These are phyloP conservation scores for Alternaria arbusti DNA, from an alignment of 2,329 filamentous ascomycete genomes.

Conservation along the genomic window DNA sequence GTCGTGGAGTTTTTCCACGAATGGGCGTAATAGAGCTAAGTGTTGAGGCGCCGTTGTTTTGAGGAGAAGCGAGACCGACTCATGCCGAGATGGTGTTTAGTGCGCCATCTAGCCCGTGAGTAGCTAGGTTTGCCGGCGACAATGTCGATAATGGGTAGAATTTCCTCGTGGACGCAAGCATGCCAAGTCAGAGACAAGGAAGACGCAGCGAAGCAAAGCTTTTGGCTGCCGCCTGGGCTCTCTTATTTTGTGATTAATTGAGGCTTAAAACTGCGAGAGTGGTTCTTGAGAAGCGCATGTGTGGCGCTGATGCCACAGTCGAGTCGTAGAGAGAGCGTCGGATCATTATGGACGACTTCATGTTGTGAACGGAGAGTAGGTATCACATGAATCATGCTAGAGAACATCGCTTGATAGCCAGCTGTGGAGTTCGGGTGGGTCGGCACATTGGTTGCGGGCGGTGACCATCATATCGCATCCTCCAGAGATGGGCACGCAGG, in stretches of 20 bases:
- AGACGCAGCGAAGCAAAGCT: constrained; percentile 28
- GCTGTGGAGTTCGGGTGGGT: constrained; percentile 15
- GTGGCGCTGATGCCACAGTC: neutral
- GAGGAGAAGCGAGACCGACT: constrained; percentile 8
- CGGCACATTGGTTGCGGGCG: constrained; percentile 8
- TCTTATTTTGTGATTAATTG: constrained; percentile 21
- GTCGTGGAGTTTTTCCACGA: constrained; percentile 35
- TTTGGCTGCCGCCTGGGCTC: constrained; percentile 27
- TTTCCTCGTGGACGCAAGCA: constrained; percentile 12
- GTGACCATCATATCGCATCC: constrained; percentile 6
- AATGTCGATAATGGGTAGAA: constrained; percentile 18
- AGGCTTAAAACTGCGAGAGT: neutral
- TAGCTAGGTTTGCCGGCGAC: constrained; percentile 24
- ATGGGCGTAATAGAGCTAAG: constrained; percentile 19
- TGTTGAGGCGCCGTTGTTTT: constrained; percentile 13
- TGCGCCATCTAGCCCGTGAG: constrained; percentile 18
- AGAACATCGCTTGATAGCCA: constrained; percentile 5
- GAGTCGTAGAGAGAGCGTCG: neutral
- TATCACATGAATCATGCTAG: constrained; percentile 6
- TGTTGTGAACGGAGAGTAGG: neutral
- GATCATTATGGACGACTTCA: neutral
- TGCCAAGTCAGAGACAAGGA: constrained; percentile 30
- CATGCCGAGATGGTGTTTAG: constrained; percentile 20
- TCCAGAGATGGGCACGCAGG: neutral
- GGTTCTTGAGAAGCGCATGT: neutral